Evolutionary conservation across 2,329 filamentous ascomycete genomes (phyloP).

Genomic region (Phialophora macrospora): DNA sequence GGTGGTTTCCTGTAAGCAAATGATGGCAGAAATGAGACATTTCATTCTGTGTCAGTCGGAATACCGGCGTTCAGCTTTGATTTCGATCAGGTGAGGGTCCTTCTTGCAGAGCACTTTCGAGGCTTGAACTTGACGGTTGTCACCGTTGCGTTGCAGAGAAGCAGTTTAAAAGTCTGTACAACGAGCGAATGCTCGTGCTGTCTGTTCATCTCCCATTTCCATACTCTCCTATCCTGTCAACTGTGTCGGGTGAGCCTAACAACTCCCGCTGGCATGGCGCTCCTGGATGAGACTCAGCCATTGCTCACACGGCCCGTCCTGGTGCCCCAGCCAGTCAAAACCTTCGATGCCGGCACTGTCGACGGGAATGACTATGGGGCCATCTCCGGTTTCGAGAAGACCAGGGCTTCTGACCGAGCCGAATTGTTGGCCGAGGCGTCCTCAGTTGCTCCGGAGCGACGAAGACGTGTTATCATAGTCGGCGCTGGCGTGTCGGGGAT

Average conservation of each 20-base stretch:
- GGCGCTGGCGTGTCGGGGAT: constrained; percentile 22
- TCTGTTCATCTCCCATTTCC: not conserved
- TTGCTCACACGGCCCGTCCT: not conserved
- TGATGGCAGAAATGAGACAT: not conserved
- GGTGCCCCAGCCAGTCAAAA: constrained; percentile 21
- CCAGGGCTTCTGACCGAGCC: not conserved
- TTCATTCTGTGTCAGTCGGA: not conserved
- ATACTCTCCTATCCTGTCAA: not conserved
- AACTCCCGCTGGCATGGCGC: constrained; percentile 2
- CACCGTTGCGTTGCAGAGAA: not conserved
- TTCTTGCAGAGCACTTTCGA: not conserved
- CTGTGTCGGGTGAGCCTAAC: not conserved
- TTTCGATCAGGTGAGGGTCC: not conserved
- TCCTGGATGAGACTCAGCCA: constrained; percentile 1
- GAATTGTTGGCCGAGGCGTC: not conserved
- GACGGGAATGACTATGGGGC: constrained; percentile 20
- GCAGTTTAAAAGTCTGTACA: not conserved
- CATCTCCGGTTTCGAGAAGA: constrained; percentile 12
- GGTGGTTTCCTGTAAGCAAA: not conserved
- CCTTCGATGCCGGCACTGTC: constrained; percentile 19
- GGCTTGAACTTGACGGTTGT: not conserved
- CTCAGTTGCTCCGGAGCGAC: constrained; percentile 14
- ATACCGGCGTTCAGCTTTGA: not conserved
- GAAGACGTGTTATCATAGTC: constrained; percentile 21
- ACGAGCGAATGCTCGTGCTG: not conserved